These are phyloP conservation scores for Wickerhamomyces subpelliculosus DNA, from an alignment of 805 yeast species.

Conservation along the genomic window DNA sequence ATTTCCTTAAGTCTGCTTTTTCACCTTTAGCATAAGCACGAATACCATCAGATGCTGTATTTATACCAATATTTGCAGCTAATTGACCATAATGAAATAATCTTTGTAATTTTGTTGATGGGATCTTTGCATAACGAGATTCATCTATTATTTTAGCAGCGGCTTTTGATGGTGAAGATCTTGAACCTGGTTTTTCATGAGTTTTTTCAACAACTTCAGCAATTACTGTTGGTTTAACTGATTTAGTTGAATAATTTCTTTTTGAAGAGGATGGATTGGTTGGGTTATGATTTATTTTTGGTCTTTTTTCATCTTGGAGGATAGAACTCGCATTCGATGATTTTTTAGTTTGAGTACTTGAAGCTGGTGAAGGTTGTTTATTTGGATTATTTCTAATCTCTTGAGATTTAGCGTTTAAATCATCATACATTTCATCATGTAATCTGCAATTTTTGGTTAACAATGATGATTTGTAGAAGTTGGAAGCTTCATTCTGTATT, in stretches of 20 bases:
- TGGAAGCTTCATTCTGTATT: constrained; percentile 7
- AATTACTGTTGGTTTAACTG: neutral
- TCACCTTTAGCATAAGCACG: constrained; percentile 56
- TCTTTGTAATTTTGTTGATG: constrained; percentile 80
- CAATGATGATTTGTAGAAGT: constrained; percentile 15
- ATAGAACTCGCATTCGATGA: neutral
- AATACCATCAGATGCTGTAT: constrained; percentile 74
- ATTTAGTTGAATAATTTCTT: constrained; percentile 5
- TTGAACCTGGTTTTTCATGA: neutral
- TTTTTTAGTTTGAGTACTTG: constrained; percentile 1
- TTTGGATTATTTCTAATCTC: constrained; percentile 2
- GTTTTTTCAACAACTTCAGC: neutral
- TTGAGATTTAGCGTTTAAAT: constrained; percentile 5
- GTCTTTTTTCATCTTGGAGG: neutral
- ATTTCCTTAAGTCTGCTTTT: constrained; percentile 41
- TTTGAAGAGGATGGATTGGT: neutral
- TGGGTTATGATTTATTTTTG: neutral
- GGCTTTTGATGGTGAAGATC: neutral
- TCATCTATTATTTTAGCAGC: constrained; percentile 23
- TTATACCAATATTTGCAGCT: constrained; percentile 87
- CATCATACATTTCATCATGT: constrained; percentile 20
- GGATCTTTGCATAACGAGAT: constrained; percentile 66
- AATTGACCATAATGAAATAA: constrained; percentile 88
- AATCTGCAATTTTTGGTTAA: constrained; percentile 16
- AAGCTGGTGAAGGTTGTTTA: constrained; percentile 3